phyloP scores from a whole-genome alignment of 768 basidiomycete species.

The Hericium alpestre region DNA sequence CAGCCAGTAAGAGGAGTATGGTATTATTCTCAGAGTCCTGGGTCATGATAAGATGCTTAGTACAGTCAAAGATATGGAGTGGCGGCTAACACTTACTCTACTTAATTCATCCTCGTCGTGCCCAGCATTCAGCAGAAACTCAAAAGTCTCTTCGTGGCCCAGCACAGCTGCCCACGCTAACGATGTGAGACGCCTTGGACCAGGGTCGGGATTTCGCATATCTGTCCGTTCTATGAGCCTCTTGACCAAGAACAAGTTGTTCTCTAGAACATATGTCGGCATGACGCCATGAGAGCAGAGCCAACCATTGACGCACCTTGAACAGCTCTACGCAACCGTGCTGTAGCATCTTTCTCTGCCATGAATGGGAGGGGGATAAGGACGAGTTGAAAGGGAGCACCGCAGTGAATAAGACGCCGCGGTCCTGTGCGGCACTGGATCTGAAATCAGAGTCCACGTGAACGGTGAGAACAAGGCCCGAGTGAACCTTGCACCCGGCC shows the following conservation, averaged over 20 bases:
- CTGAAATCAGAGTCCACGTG: conserved; percentile 9
- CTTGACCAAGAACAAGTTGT: conserved; percentile 88
- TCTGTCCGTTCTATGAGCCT: conserved; percentile 79
- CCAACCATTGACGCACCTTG: conserved; percentile 39
- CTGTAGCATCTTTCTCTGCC: conserved; percentile 76
- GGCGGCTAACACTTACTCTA: conserved; percentile 44
- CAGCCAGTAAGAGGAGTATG: conserved; percentile 86
- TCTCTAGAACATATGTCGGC: conserved; percentile 42
- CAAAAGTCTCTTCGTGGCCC: conserved; percentile 87
- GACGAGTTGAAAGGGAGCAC: conserved; percentile 4
- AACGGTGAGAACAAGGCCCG: neutral
- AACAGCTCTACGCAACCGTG: conserved; percentile 67
- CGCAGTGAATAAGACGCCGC: conserved; percentile 6
- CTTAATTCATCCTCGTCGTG: conserved; percentile 93
- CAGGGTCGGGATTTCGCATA: conserved; percentile 83
- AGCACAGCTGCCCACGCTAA: conserved; percentile 86
- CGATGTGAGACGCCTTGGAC: conserved; percentile 68
- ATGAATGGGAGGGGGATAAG: conserved; percentile 28
- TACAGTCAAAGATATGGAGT: neutral
- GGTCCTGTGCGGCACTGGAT: neutral
- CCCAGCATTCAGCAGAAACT: conserved; percentile 73
- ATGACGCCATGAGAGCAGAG: neutral
- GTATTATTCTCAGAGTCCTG: conserved; percentile 92
- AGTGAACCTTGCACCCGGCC: too few relatives aligned
- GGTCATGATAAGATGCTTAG: neutral